A percentile compares a stretch with the other conserved stretches of the same genome.
These are phyloP conservation scores for Stachybotrys elegans DNA, from an alignment of 2,329 filamentous ascomycete species.

Conservation along the genomic window DNA sequence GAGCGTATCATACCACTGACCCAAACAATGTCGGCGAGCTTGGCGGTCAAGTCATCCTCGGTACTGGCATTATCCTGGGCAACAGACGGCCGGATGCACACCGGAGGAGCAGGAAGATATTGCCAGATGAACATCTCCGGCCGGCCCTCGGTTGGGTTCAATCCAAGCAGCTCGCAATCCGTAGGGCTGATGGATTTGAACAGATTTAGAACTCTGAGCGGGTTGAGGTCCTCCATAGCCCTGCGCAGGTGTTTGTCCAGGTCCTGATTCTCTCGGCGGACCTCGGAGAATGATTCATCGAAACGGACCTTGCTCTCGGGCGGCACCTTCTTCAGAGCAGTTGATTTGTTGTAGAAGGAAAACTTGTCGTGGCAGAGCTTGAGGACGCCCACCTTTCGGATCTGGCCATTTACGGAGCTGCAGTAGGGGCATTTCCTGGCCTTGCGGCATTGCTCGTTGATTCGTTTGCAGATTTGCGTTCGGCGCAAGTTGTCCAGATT, in stretches of 20 bases:
- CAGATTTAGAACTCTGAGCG: slow-evolving; percentile 80
- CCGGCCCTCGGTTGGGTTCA: slow-evolving; percentile 79
- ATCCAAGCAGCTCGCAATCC: slow-evolving; percentile 86
- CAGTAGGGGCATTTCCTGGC: slow-evolving; percentile 78
- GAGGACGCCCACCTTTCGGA: slow-evolving; percentile 86
- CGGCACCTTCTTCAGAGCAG: slow-evolving; percentile 75
- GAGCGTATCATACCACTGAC: slow-evolving; percentile 84
- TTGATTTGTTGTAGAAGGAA: slow-evolving; percentile 80
- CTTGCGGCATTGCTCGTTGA: slow-evolving; percentile 88
- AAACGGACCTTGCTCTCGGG: slow-evolving; percentile 80
- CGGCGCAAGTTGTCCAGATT: slow-evolving; percentile 83
- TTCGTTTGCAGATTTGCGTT: slow-evolving; percentile 77
- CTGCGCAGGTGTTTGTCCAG: slow-evolving; percentile 88
- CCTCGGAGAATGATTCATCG: slow-evolving; percentile 77
- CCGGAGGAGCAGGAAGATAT: slow-evolving; percentile 86
- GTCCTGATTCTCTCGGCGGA: slow-evolving; percentile 72
- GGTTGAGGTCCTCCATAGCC: slow-evolving; percentile 91
- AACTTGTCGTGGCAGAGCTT: slow-evolving; percentile 96
- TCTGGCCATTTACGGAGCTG: slow-evolving; percentile 77
- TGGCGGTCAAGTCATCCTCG: slow-evolving; percentile 94
- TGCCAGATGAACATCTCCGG: slow-evolving; percentile 99
- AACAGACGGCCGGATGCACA: slow-evolving; percentile 91
- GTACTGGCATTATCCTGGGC: slow-evolving; percentile 89
- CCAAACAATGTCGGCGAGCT: slow-evolving; percentile 93
- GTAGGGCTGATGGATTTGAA: slow-evolving; percentile 81